phyloP scores from a whole-genome alignment of 495 filamentous ascomycete genomes.

The Eremomyces bilateralis region DNA sequence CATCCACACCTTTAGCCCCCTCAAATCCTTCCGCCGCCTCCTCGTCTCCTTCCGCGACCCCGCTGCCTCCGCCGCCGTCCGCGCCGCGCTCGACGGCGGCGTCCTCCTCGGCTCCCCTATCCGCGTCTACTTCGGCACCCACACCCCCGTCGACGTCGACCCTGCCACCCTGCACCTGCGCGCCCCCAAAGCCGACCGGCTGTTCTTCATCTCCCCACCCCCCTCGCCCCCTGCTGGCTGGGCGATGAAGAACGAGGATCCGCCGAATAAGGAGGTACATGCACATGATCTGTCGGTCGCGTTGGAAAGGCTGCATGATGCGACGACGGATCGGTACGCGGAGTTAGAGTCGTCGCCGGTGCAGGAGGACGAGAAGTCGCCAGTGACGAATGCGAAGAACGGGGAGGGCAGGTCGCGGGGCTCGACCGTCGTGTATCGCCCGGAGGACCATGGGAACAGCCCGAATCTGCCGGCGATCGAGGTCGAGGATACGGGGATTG shows the following conservation, averaged over 20 bases:
- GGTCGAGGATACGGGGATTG: conserved; percentile 60
- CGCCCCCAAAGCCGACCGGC: conserved; percentile 66
- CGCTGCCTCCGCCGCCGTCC: conserved; percentile 50
- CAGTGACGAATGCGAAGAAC: conserved; percentile 24
- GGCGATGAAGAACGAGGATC: conserved; percentile 73
- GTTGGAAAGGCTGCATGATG: conserved; percentile 39
- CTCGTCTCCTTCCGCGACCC: conserved; percentile 64
- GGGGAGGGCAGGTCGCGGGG: conserved; percentile 38
- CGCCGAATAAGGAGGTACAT: conserved; percentile 84
- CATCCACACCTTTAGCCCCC: conserved; percentile 72
- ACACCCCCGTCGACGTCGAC: conserved; percentile 38
- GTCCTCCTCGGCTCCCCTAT: conserved; percentile 45
- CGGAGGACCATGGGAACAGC: conserved; percentile 49
- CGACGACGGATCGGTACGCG: conserved; percentile 11
- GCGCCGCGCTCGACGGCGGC: conserved; percentile 47
- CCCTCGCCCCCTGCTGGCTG: conserved; percentile 83
- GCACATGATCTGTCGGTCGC: conserved; percentile 74
- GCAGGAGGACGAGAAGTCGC: conserved; percentile 18
- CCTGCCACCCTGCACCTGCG: conserved; percentile 45
- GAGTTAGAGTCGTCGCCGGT: conserved; percentile 13
- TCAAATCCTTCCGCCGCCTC: conserved; percentile 83
- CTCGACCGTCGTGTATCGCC: conserved; percentile 54
- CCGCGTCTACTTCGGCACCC: conserved; percentile 75
- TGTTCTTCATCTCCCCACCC: conserved; percentile 93
- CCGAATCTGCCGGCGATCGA: conserved; percentile 70